A percentile compares a stretch with the other conserved stretches of the same genome.
phyloP scores from a whole-genome alignment of 805 yeast species.

The Candida dajiaensis region DNA sequence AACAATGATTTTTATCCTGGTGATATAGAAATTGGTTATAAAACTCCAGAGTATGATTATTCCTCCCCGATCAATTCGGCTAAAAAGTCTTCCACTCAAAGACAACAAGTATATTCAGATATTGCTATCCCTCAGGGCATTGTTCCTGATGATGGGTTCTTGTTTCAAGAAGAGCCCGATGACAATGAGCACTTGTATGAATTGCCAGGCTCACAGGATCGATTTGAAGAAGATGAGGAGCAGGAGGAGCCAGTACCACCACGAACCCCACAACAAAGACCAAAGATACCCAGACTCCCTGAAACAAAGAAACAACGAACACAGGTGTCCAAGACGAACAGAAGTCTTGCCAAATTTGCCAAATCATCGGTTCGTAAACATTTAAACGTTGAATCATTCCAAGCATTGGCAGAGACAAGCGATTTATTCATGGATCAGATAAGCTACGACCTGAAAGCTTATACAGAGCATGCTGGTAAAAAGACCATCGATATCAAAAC shows the following conservation, averaged over 20 bases:
- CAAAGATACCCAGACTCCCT: neutral
- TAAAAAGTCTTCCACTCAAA: neutral
- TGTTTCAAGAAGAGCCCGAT: neutral
- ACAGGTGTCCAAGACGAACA: neutral
- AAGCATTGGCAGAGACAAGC: slow-evolving; percentile 21
- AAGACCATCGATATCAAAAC: slow-evolving; percentile 23
- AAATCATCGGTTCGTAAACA: slow-evolving; percentile 9
- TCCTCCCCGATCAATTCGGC: neutral
- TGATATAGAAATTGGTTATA: neutral
- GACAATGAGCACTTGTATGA: neutral
- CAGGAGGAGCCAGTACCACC: neutral
- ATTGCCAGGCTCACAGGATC: neutral
- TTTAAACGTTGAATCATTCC: slow-evolving; percentile 16
- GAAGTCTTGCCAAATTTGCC: slow-evolving; percentile 4
- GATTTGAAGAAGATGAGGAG: neutral
- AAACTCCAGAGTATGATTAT: neutral
- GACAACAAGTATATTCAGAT: slow-evolving; percentile 10
- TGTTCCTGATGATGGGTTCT: slow-evolving; percentile 12
- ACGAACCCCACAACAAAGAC: neutral
- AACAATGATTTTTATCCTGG: neutral
- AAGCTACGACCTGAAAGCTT: slow-evolving; percentile 25
- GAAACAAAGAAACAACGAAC: neutral
- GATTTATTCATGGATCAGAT: slow-evolving; percentile 25
- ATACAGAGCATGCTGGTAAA: slow-evolving; percentile 26
- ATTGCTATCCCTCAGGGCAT: slow-evolving; percentile 24